Conservation (phyloP, 1,139 yeast genomes). For the Komagataea norvegica region DNA sequence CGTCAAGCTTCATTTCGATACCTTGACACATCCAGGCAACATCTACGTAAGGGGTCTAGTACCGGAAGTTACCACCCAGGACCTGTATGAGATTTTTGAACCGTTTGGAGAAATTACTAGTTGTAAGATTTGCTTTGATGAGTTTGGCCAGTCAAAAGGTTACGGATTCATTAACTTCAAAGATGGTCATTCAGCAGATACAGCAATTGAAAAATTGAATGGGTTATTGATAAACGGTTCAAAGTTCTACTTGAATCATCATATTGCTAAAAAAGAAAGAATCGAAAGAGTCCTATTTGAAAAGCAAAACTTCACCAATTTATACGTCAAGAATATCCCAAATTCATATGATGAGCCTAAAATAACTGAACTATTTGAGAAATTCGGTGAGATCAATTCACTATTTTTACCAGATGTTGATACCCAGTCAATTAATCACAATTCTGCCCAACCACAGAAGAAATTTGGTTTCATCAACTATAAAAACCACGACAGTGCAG, state of each 20-base stretch:
- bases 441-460: slow-evolving; percentile 12
- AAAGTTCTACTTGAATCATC: slow-evolving; percentile 43
- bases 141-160: slow-evolving; percentile 38
- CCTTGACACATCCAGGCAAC: slow-evolving; percentile 63
- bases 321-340: slow-evolving; percentile 54
- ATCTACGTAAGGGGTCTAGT: slow-evolving; percentile 51
- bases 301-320: slow-evolving; percentile 46
- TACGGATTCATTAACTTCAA: slow-evolving; percentile 45
- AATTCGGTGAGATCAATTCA: slow-evolving; percentile 39
- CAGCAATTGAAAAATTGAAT: slow-evolving; percentile 40
- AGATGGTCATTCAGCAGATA: slow-evolving; percentile 38
- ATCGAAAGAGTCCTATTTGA: slow-evolving; percentile 33
- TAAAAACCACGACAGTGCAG: slow-evolving; percentile 33
- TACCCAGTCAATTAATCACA: too few species aligned
- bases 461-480: slow-evolving; percentile 38
- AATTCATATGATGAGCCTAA: slow-evolving; percentile 11
- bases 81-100: slow-evolving; percentile 35
- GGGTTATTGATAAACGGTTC: slow-evolving; percentile 37
- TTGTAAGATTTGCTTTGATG: slow-evolving; percentile 41
- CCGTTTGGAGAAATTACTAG: slow-evolving; percentile 41
- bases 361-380: slow-evolving; percentile 28
- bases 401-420: slow-evolving; percentile 21
- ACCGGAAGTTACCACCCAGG: slow-evolving; percentile 36
- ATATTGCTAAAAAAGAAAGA: slow-evolving; percentile 48
- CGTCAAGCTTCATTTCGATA: slow-evolving; percentile 30